phyloP scores from a whole-genome alignment of 192 early-diverging fungal genomes.

The Backusella australiensis region DNA sequence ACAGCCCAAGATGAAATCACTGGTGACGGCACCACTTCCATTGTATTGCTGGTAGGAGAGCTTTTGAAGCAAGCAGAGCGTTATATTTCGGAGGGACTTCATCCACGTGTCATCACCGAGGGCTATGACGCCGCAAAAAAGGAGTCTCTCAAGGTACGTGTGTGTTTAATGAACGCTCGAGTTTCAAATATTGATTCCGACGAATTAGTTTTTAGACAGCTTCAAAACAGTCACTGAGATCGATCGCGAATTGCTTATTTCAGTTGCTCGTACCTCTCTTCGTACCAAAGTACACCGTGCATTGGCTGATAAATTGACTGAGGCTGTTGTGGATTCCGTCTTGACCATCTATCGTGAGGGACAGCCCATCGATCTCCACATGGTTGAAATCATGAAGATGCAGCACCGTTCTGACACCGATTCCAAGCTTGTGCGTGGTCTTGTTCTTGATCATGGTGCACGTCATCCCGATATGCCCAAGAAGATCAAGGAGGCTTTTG shows the following conservation, averaged over 20 bases:
- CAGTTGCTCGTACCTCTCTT: slow-evolving; percentile 92
- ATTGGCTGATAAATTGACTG: slow-evolving; percentile 88
- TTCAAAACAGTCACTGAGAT: slow-evolving; percentile 74
- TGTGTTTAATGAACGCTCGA: slow-evolving; percentile 38
- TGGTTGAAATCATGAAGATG: slow-evolving; percentile 99
- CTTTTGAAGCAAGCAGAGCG: slow-evolving; percentile 94
- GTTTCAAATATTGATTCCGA: not conserved
- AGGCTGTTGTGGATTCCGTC: slow-evolving; percentile 97
- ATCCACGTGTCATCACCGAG: slow-evolving; percentile 95
- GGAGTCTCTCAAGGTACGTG: slow-evolving; percentile 83
- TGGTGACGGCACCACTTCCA: slow-evolving; percentile 97
- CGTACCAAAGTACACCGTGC: slow-evolving; percentile 91
- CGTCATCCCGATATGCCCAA: slow-evolving; percentile 99
- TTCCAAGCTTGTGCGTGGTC: slow-evolving; percentile 86
- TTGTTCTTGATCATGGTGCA: slow-evolving; percentile 98
- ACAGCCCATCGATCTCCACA: slow-evolving; percentile 94
- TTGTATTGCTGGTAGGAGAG: slow-evolving; percentile 96
- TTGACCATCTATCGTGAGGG: slow-evolving; percentile 78
- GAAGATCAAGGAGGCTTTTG: slow-evolving; percentile 80
- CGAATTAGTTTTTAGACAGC: slow-evolving; percentile 75
- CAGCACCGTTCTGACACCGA: slow-evolving; percentile 96
- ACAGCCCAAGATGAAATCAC: slow-evolving; percentile 99
- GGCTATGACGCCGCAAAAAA: slow-evolving; percentile 97
- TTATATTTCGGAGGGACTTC: slow-evolving; percentile 94
- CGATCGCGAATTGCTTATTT: slow-evolving; percentile 88